Evolutionary conservation across 2,329 filamentous ascomycete genomes (phyloP).

Genomic region (Talaromyces funiculosus): DNA sequence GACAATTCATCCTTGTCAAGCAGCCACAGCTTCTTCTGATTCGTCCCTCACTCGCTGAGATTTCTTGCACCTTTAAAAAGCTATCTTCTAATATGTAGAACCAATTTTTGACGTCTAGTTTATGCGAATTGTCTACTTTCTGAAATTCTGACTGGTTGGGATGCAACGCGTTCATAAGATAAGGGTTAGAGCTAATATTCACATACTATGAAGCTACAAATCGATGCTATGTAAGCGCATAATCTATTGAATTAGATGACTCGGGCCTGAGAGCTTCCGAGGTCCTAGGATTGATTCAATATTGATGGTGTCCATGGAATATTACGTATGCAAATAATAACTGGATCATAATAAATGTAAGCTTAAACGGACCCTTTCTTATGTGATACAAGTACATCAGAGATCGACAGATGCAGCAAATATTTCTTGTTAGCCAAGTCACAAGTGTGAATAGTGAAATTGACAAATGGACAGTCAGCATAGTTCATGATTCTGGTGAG

Average conservation of each 20-base stretch:
- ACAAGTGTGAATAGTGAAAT: not conserved
- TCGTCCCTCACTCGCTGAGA: too few species aligned
- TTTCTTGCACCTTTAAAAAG: too few species aligned
- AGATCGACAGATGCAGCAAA: not conserved
- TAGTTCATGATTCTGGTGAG: not conserved
- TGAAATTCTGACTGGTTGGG: too few species aligned
- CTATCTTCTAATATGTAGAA: too few species aligned
- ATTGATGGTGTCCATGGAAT: not conserved
- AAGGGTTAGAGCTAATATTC: not conserved
- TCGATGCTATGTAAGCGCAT: not conserved
- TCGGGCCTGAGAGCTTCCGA: too few species aligned
- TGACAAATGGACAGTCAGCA: not conserved
- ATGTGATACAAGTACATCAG: not conserved
- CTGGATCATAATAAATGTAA: not conserved
- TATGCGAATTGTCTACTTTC: too few species aligned
- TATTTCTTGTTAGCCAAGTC: not conserved
- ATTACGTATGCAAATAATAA: not conserved
- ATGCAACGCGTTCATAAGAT: not conserved
- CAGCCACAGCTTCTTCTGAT: too few species aligned
- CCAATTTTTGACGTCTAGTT: too few species aligned
- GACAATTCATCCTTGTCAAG: too few species aligned
- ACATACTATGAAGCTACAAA: not conserved
- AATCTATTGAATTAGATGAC: too few species aligned
- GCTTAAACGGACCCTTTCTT: not conserved
- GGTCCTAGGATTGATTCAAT: too few species aligned